Conservation (phyloP, 2,329 filamentous ascomycete species). For the Reticulascus tulasneorum region DNA sequence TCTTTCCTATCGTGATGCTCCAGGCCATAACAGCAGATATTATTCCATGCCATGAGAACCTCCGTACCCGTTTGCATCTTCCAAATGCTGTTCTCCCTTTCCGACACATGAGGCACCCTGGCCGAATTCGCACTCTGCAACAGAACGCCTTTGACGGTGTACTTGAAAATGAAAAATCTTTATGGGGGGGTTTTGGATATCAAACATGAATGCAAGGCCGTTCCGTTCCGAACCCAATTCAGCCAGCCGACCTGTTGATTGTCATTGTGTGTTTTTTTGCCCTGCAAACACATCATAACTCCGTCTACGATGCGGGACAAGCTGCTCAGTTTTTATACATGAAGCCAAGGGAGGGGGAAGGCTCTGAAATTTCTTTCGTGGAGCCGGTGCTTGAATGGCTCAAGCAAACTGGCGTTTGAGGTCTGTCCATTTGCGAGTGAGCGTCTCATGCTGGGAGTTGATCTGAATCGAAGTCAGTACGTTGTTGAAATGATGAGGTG, state of each 20-base stretch:
- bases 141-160: too few relatives aligned
- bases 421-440: conserved; percentile 75
- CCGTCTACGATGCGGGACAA: conserved; percentile 10
- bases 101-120: too few relatives aligned
- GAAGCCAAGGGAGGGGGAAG: conserved; percentile 14
- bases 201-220: conserved; percentile 5
- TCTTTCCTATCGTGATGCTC: too few relatives aligned
- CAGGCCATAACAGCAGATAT: too few relatives aligned
- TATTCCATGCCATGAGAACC: too few relatives aligned
- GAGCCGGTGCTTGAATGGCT: too few relatives aligned
- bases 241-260: conserved; percentile 9
- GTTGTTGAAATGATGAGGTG: too few relatives aligned
- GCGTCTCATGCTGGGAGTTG: conserved; percentile 65
- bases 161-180: too few relatives aligned
- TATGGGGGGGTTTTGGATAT: conserved; percentile 9
- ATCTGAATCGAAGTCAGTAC: conserved; percentile 45
- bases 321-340: conserved; percentile 14
- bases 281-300: conserved; percentile 13
- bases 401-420: conserved; percentile 56
- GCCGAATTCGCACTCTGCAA: too few relatives aligned
- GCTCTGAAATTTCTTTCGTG: too few relatives aligned
- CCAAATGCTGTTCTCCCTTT: too few relatives aligned
- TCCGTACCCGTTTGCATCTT: too few relatives aligned
- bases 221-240: conserved; percentile 1
- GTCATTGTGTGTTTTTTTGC: conserved; percentile 11